These are phyloP conservation scores for Fusarium abutilonis DNA, from an alignment of 2,329 filamentous ascomycete genomes.

Conservation along the genomic window DNA sequence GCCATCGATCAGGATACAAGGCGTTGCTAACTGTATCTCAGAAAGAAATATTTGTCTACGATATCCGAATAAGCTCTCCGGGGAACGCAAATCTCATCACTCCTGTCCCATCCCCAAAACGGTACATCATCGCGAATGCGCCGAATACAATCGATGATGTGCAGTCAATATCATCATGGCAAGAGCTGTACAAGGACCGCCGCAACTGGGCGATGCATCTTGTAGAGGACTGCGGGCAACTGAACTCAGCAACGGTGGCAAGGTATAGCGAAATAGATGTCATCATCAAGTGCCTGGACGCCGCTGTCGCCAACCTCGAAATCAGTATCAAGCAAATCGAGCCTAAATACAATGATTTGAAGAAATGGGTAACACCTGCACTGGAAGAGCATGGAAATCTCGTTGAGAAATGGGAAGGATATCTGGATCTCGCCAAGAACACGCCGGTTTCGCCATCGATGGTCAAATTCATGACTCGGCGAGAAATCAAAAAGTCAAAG, in stretches of 20 bases:
- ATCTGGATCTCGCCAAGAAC: constrained; percentile 70
- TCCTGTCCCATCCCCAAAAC: constrained; percentile 62
- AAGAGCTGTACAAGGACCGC: constrained; percentile 82
- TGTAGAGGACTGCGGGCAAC: constrained; percentile 72
- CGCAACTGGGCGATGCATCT: constrained; percentile 80
- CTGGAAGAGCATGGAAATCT: constrained; percentile 74
- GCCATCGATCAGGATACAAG: constrained; percentile 7
- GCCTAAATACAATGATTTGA: constrained; percentile 75
- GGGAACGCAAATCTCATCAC: constrained; percentile 56
- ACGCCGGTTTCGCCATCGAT: constrained; percentile 74
- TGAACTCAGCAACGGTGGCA: constrained; percentile 69
- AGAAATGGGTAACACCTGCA: constrained; percentile 74
- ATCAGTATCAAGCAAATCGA: constrained; percentile 77
- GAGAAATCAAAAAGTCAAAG: constrained; percentile 57
- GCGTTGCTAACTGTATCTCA: constrained; percentile 50
- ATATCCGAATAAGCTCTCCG: constrained; percentile 75
- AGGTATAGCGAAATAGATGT: constrained; percentile 78
- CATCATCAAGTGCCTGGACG: constrained; percentile 81
- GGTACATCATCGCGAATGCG: constrained; percentile 69
- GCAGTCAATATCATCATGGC: constrained; percentile 87
- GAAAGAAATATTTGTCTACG: constrained; percentile 93
- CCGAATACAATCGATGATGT: constrained; percentile 87
- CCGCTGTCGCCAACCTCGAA: constrained; percentile 86
- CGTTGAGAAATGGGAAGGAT: constrained; percentile 72
- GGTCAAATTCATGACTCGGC: constrained; percentile 69